A percentile compares a stretch with the other conserved stretches of the same genome.
Conservation (phyloP, 2,329 filamentous ascomycete species). For the Fusarium longipes region DNA sequence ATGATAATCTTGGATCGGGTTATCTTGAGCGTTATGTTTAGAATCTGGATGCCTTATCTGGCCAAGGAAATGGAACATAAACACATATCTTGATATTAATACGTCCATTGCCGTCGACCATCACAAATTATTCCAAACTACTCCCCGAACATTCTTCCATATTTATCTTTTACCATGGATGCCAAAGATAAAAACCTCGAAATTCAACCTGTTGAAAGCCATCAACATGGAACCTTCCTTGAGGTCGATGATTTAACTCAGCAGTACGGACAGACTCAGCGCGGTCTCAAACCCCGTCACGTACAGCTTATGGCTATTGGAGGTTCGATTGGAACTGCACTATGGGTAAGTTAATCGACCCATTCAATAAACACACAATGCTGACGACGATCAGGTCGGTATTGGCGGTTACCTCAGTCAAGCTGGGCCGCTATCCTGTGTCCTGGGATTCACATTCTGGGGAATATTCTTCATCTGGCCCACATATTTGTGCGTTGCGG, state of each 20-base stretch:
- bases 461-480: conserved; percentile 58
- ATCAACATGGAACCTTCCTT: background rate
- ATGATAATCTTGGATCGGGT: background rate
- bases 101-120: background rate
- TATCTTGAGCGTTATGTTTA: background rate
- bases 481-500: conserved; percentile 60
- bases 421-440: conserved; percentile 56
- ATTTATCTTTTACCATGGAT: background rate
- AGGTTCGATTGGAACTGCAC: conserved; percentile 58
- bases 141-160: background rate
- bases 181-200: background rate
- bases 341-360: conserved; percentile 47
- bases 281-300: conserved; percentile 53
- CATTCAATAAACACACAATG: background rate
- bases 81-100: background rate
- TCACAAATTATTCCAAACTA: background rate
- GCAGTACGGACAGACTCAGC: conserved; percentile 48
- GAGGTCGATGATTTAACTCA: background rate
- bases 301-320: conserved; percentile 63
- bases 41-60: background rate
- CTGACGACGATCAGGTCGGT: conserved; percentile 44
- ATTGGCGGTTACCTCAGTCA: conserved; percentile 57
- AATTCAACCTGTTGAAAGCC: background rate
- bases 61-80: background rate
- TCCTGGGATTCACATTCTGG: conserved; percentile 58